Evolutionary conservation across 176 grass and related monocot species (phyloP).

Genomic region (Avena eriantha): DNA sequence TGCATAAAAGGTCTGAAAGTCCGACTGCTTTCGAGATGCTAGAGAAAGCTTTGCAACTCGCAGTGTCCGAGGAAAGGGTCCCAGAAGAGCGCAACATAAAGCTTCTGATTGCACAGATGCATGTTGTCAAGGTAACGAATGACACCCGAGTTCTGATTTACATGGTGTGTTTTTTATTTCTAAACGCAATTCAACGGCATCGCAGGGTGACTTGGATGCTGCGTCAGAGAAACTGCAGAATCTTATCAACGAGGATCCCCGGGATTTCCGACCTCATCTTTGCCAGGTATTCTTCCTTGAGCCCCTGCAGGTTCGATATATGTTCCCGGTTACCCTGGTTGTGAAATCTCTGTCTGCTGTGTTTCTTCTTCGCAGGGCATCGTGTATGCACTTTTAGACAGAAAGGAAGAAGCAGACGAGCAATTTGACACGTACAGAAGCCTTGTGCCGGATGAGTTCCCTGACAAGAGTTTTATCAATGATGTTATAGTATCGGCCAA

Average conservation of each 20-base stretch:
- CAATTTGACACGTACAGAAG: conserved; percentile 74
- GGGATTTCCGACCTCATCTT: conserved; percentile 86
- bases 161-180: background rate
- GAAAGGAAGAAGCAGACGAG: conserved; percentile 69
- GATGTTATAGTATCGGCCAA: conserved; percentile 70
- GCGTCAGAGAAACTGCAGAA: conserved; percentile 70
- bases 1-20: conserved; percentile 75
- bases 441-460: conserved; percentile 88
- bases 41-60: conserved; percentile 85
- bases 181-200: background rate
- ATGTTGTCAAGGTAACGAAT: conserved; percentile 69
- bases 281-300: conserved; percentile 66
- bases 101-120: conserved; percentile 92
- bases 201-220: conserved; percentile 68
- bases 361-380: conserved; percentile 63
- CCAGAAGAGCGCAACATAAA: conserved; percentile 81
- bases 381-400: conserved; percentile 81
- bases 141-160: background rate
- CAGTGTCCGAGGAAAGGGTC: conserved; percentile 65
- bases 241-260: conserved; percentile 80
- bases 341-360: background rate
- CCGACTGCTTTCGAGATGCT: conserved; percentile 72
- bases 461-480: conserved; percentile 82
- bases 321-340: conserved; percentile 11
- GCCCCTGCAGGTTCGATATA: background rate